Percentiles rank a stretch among this genome's conserved stretches.
Conservation (phyloP, 78 protist genomes). For the Dictyostelium discoideum region DNA sequence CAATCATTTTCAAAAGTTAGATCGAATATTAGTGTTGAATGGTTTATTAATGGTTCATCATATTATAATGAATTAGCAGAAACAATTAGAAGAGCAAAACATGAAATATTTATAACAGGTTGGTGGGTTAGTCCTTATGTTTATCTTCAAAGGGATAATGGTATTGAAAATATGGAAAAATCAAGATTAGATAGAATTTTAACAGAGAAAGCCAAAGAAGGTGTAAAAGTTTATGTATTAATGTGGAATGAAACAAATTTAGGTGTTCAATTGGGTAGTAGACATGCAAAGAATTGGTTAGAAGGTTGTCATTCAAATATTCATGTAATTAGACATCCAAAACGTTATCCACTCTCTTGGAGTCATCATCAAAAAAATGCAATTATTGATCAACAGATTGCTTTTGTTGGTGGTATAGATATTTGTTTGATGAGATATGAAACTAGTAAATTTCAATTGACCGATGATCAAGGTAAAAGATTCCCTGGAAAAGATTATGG, state of each 20-base stretch:
- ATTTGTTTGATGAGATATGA: slow-evolving; percentile 89
- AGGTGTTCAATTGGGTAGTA: slow-evolving; percentile 55
- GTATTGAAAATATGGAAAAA: not conserved
- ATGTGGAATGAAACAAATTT: slow-evolving; percentile 80
- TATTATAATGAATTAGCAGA: slow-evolving; percentile 38
- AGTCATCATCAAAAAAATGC: slow-evolving; percentile 91
- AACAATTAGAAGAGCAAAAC: not conserved
- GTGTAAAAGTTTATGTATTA: slow-evolving; percentile 63
- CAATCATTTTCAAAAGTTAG: slow-evolving; percentile 52
- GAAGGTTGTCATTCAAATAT: slow-evolving; percentile 61
- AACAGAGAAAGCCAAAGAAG: slow-evolving; percentile 67
- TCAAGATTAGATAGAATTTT: slow-evolving; percentile 74
- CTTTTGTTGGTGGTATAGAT: slow-evolving; percentile 93
- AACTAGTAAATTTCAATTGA: slow-evolving; percentile 28
- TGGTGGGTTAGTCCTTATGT: slow-evolving; percentile 83
- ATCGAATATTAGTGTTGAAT: not conserved
- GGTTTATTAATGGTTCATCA: slow-evolving; percentile 54
- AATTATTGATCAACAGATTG: slow-evolving; percentile 80
- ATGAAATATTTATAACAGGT: slow-evolving; percentile 63
- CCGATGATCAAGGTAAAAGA: not conserved
- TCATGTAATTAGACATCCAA: slow-evolving; percentile 52
- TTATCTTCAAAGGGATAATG: slow-evolving; percentile 24
- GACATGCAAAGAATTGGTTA: slow-evolving; percentile 35
- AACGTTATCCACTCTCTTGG: slow-evolving; percentile 66
- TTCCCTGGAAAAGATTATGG: slow-evolving; percentile 78